Evolutionary conservation across 108 stramenopile species (phyloP).

Genomic region (Fragilaria radians): DNA sequence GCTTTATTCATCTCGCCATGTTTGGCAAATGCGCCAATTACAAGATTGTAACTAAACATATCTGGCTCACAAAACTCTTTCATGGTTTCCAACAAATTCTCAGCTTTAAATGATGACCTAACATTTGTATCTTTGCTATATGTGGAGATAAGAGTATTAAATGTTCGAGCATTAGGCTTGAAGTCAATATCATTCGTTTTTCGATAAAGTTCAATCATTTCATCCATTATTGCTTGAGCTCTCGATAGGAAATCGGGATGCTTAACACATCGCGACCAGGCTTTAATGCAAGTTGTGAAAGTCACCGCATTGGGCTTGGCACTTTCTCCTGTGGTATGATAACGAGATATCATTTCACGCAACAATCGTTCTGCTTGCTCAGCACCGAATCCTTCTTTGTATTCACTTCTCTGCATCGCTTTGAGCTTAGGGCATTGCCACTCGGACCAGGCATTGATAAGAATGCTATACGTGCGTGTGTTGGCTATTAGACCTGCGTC

Average conservation of each 20-base stretch:
- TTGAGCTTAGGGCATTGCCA: too few relatives aligned
- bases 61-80: slow-evolving; percentile 16
- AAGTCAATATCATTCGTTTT: slow-evolving; percentile 13
- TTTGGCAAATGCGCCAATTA: slow-evolving; percentile 38
- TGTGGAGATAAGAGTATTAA: slow-evolving; percentile 22
- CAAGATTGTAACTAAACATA: slow-evolving; percentile 26
- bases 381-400: slow-evolving; percentile 19
- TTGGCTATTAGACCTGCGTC: slow-evolving; percentile 27
- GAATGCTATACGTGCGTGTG: slow-evolving; percentile 32
- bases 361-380: slow-evolving; percentile 31
- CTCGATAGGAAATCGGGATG: slow-evolving; percentile 24
- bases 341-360: slow-evolving; percentile 32
- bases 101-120: slow-evolving; percentile 9
- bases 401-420: slow-evolving; percentile 15
- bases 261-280: slow-evolving; percentile 26
- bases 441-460: slow-evolving; percentile 53
- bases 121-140: slow-evolving; percentile 11
- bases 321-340: slow-evolving; percentile 8
- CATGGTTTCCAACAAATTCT: slow-evolving; percentile 12
- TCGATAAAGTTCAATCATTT: slow-evolving; percentile 14
- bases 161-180: slow-evolving; percentile 7
- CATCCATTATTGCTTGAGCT: slow-evolving; percentile 30
- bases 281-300: slow-evolving; percentile 47
- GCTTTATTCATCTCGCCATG: slow-evolving; percentile 20
- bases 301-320: slow-evolving; percentile 33